A percentile compares a stretch with the other conserved stretches of the same genome.
These are phyloP conservation scores for Starmerella davenportii DNA, from an alignment of 805 yeast species.

Conservation along the genomic window DNA sequence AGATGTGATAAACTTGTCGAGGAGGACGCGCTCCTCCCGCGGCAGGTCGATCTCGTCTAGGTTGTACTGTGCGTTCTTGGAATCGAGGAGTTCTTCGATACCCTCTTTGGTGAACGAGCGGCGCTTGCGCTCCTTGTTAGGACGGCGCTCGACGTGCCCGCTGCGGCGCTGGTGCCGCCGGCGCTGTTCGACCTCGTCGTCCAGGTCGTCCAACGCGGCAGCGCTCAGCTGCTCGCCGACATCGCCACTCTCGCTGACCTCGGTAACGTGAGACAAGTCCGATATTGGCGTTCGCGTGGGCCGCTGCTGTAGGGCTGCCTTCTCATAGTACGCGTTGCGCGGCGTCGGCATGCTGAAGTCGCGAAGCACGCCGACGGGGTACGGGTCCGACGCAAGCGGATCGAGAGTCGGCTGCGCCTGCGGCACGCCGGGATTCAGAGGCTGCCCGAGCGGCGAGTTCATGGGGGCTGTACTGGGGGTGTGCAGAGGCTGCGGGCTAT, in stretches of 20 bases:
- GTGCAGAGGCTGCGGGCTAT: not conserved
- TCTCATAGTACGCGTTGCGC: not conserved
- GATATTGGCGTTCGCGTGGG: not conserved
- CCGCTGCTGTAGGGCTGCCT: not conserved
- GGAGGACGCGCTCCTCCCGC: constrained; percentile 51
- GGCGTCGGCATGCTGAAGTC: not conserved
- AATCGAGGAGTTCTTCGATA: constrained; percentile 16
- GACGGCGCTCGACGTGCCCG: not conserved
- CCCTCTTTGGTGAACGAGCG: constrained; percentile 11
- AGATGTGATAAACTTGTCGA: constrained; percentile 75
- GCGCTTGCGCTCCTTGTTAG: not conserved
- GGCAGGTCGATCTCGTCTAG: constrained; percentile 60
- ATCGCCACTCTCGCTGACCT: constrained; percentile 1
- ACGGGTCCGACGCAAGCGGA: not conserved
- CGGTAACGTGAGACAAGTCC: constrained; percentile 1
- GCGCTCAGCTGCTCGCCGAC: too few relatives aligned
- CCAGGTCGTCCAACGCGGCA: not conserved
- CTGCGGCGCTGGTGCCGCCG: not conserved
- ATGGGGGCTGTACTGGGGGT: not conserved
- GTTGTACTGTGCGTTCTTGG: constrained; percentile 27
- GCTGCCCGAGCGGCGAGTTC: not conserved
- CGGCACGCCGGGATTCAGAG: too few relatives aligned
- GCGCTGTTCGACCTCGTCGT: too few relatives aligned
- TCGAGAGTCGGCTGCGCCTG: too few relatives aligned
- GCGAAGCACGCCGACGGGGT: not conserved